Evolutionary conservation across 495 filamentous ascomycete genomes (phyloP).

Genomic region (Tuber brumale): DNA sequence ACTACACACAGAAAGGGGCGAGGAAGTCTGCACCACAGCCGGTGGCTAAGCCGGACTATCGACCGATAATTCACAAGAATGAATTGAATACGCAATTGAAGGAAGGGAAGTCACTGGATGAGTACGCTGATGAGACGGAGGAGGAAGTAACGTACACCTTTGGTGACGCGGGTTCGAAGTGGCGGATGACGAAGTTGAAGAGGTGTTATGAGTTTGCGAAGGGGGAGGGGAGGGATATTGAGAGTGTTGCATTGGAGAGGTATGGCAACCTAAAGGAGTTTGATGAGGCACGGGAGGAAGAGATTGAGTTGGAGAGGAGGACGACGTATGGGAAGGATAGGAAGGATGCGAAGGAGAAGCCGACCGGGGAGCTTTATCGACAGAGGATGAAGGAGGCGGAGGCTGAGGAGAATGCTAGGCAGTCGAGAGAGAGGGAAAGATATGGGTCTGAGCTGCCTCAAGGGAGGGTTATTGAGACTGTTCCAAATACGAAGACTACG

Average conservation of each 20-base stretch:
- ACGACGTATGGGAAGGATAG: constrained; percentile 70
- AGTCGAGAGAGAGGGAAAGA: constrained; percentile 44
- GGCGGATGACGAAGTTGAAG: constrained; percentile 92
- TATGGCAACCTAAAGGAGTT: constrained; percentile 79
- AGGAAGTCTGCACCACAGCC: constrained; percentile 50
- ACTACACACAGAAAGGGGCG: constrained; percentile 67
- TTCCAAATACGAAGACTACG: constrained; percentile 42
- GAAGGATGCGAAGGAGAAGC: constrained; percentile 81
- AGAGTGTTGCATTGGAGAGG: constrained; percentile 72
- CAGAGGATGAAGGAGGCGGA: constrained; percentile 54
- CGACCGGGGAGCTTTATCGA: constrained; percentile 76
- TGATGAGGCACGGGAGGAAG: constrained; percentile 90
- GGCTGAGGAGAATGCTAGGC: constrained; percentile 46
- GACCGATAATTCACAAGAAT: constrained; percentile 69
- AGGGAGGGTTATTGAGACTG: constrained; percentile 44
- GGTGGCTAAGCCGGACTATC: constrained; percentile 58
- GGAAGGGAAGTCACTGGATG: constrained; percentile 51
- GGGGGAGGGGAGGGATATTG: constrained; percentile 61
- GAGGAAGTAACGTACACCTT: constrained; percentile 76
- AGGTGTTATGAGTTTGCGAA: constrained; percentile 75
- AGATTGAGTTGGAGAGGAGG: constrained; percentile 81
- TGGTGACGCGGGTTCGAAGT: constrained; percentile 80
- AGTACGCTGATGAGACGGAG: constrained; percentile 49
- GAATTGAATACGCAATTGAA: constrained; percentile 72
- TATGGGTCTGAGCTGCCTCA: constrained; percentile 48